These are phyloP conservation scores for Blepharisma stoltei DNA, from an alignment of 73 alveolate species.

Conservation along the genomic window DNA sequence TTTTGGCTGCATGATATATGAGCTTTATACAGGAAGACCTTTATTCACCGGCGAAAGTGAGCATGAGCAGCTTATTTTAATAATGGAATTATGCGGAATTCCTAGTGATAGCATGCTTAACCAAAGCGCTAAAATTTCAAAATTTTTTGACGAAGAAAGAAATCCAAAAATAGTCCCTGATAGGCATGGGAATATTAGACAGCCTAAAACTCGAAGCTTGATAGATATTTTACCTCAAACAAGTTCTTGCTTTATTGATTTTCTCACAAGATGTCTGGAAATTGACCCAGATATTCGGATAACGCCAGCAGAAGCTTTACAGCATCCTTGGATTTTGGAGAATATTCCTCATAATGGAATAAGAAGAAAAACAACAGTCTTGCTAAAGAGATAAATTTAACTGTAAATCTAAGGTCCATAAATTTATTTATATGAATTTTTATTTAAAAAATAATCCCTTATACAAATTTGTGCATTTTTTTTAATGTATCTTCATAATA, in stretches of 20 bases:
- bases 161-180: slow-evolving; percentile 7
- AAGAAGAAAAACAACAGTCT: too few relatives aligned
- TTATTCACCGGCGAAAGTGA: slow-evolving; percentile 90
- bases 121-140: slow-evolving; percentile 52
- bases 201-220: not conserved
- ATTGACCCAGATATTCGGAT: slow-evolving; percentile 45
- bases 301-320: slow-evolving; percentile 54
- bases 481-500: too few relatives aligned
- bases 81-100: slow-evolving; percentile 73
- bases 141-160: slow-evolving; percentile 44
- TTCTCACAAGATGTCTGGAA: slow-evolving; percentile 43
- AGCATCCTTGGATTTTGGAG: slow-evolving; percentile 49
- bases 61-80: slow-evolving; percentile 67
- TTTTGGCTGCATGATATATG: slow-evolving; percentile 90
- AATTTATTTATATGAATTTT: too few relatives aligned
- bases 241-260: slow-evolving; percentile 39
- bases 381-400: too few relatives aligned
- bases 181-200: not conserved
- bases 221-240: not conserved
- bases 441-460: too few relatives aligned
- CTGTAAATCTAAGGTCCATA: too few relatives aligned
- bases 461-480: too few relatives aligned
- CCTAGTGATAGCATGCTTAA: slow-evolving; percentile 67
- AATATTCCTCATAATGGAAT: too few relatives aligned
- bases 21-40: slow-evolving; percentile 82